Evolutionary conservation across 306 rosid species (phyloP), one percentile per base, ranked within the genome.

Genomic region (Comarum palustre): DNA sequence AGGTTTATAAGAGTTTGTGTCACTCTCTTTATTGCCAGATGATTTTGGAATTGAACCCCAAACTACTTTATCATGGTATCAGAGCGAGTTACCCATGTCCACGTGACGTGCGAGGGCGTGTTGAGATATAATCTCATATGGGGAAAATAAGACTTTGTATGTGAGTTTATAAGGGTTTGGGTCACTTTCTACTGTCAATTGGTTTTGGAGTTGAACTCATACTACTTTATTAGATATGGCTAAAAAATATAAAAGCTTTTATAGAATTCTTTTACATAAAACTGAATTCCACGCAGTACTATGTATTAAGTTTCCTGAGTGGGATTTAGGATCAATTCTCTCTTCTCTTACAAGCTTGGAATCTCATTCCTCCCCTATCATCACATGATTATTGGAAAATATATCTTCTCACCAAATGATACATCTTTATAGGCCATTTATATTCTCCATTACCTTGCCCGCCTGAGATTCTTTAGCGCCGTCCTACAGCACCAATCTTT

Each of bases 321-420:
- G 50, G 75, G 75, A 79, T 77, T 65, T 73, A 72, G 76, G 63
- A 82, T 81, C 81, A 17, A 48, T 75, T 82, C 85, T 73, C 82
- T 74, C 69, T 69, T 80, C 77, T 75, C 80, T 67, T 54, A 57
- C 80, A 87, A 81, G 86, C 60, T 68, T 79, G 74, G 92, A 82
- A 83, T 83, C 86, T 57, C 48, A 76, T 86, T 89, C 92, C 51
- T 73, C 16, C 42, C 64, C 65, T 8, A 27, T 74, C 72, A 61
- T 78, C 83, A 72, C 63, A 66, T 52, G 68, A n/a, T n/a, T 70
- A 64, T 69, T 54, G n/a, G 68, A 43, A 66, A 47, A 66, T 47
- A 61, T 72, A 75, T 64, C 72, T 42, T 42, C 8, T 17, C 77
- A 55, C 31, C 45, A 45, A 57, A 16, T 55, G 62, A 31, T 65